phyloP scores from a whole-genome alignment of 192 early-diverging fungal species.

The Bifiguratus adelaidae region DNA sequence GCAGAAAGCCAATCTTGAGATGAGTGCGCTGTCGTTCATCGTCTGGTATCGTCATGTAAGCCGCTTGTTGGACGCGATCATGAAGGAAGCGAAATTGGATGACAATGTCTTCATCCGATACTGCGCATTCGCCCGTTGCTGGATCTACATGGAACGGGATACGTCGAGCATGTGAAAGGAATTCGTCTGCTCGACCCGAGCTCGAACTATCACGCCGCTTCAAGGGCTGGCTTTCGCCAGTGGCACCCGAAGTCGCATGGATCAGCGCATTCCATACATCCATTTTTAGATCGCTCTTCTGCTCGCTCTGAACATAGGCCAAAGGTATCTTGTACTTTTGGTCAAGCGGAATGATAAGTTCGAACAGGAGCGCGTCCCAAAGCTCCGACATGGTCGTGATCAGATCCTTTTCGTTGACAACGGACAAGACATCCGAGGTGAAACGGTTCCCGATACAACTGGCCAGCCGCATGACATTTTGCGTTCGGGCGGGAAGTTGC shows the following conservation, averaged over 20 bases:
- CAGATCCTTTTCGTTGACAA: conserved; percentile 8
- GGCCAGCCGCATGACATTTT: conserved; percentile 14
- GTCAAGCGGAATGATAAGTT: conserved; percentile 13
- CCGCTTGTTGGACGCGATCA: conserved; percentile 26
- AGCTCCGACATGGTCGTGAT: conserved; percentile 9
- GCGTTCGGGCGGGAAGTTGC: conserved; percentile 7
- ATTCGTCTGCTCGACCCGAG: neutral
- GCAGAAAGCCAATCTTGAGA: conserved; percentile 12
- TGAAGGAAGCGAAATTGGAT: conserved; percentile 17
- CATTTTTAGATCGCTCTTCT: neutral
- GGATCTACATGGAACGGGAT: neutral
- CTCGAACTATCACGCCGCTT: no score
- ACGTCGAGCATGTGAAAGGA: neutral
- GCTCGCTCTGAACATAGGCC: conserved; percentile 5
- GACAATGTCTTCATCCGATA: neutral
- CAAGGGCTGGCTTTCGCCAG: neutral
- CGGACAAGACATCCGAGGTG: conserved; percentile 8
- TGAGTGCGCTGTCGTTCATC: conserved; percentile 16
- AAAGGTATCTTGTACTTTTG: conserved; percentile 17
- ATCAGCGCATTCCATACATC: neutral
- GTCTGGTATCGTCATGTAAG: conserved; percentile 10
- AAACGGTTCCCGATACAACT: conserved; percentile 23
- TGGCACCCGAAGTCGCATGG: neutral
- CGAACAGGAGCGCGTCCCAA: conserved; percentile 11
- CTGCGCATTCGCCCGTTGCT: neutral